A percentile compares a stretch with the other conserved stretches of the same genome.
These are phyloP conservation scores for Mortierella sp. DNA, from an alignment of 371 early-diverging fungal species.

Conservation along the genomic window DNA sequence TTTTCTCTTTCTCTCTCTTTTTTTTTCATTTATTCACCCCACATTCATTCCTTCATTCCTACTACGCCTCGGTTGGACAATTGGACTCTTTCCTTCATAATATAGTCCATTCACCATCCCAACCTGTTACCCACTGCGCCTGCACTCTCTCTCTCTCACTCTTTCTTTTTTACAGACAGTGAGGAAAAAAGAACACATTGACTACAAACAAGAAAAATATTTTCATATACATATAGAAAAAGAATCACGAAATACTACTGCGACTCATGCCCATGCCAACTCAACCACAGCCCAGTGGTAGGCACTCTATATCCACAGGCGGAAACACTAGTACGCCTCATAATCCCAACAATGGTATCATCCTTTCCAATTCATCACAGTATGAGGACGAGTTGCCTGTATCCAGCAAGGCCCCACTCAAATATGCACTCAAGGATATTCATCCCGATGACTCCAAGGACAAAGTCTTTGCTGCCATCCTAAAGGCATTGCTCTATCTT, in stretches of 20 bases:
- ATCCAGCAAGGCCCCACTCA: conserved; percentile 46
- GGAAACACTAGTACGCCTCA: conserved; percentile 1
- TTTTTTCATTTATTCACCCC: not conserved
- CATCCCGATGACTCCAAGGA: conserved; percentile 86
- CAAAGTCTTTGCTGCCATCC: conserved; percentile 86
- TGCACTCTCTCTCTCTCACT: not conserved
- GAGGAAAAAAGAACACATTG: not conserved
- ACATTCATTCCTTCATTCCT: conserved; percentile 2
- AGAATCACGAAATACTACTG: no score
- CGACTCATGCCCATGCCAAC: conserved; percentile 47
- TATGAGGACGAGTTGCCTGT: conserved; percentile 49
- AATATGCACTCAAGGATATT: conserved; percentile 57
- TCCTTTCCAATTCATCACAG: conserved; percentile 18
- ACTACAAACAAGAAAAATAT: not conserved
- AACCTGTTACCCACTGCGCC: not conserved
- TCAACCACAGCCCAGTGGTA: conserved; percentile 43
- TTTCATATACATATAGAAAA: no score
- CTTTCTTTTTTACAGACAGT: not conserved
- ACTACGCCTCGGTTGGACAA: not conserved
- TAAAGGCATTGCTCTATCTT: conserved; percentile 78
- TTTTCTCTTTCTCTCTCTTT: not conserved
- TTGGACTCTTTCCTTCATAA: not conserved
- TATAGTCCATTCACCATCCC: not conserved
- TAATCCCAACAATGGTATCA: conserved; percentile 23
- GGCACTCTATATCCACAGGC: conserved; percentile 33